phyloP scores from a whole-genome alignment of 495 filamentous ascomycete species.

The Penicillium verhagenii region DNA sequence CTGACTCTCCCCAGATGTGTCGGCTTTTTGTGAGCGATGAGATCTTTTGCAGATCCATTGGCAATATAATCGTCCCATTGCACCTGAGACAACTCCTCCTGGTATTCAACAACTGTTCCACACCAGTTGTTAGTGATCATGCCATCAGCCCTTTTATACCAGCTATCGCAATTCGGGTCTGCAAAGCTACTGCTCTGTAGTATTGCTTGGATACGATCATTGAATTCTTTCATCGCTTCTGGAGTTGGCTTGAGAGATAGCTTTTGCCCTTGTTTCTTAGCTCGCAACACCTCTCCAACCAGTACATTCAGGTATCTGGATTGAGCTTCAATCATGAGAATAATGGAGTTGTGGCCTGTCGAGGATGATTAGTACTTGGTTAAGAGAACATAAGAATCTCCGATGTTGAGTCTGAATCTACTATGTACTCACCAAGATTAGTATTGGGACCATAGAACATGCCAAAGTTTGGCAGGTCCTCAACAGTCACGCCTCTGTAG shows the following conservation, averaged over 20 bases:
- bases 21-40: conserved; percentile 30
- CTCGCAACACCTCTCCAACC: conserved; percentile 37
- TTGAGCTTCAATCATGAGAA: conserved; percentile 62
- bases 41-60: conserved; percentile 33
- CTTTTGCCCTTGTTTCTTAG: conserved; percentile 32
- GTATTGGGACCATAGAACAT: conserved; percentile 61
- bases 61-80: conserved; percentile 49
- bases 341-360: conserved; percentile 51
- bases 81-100: conserved; percentile 40
- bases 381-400: neutral
- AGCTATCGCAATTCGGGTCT: conserved; percentile 53
- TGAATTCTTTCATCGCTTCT: conserved; percentile 38
- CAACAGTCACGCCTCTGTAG: conserved; percentile 47
- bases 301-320: conserved; percentile 50
- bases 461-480: conserved; percentile 54
- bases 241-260: conserved; percentile 40
- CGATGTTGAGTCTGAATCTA: neutral
- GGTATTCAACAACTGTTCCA: conserved; percentile 51
- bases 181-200: conserved; percentile 48
- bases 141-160: conserved; percentile 56
- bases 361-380: neutral
- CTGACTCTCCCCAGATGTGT: conserved; percentile 40
- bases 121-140: conserved; percentile 58
- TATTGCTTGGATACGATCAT: conserved; percentile 43
- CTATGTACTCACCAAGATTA: conserved; percentile 48